A percentile compares a stretch with the other conserved stretches of the same genome.
Conservation (phyloP, 176 grass and related monocot species). For the Guadua angustifolia region DNA sequence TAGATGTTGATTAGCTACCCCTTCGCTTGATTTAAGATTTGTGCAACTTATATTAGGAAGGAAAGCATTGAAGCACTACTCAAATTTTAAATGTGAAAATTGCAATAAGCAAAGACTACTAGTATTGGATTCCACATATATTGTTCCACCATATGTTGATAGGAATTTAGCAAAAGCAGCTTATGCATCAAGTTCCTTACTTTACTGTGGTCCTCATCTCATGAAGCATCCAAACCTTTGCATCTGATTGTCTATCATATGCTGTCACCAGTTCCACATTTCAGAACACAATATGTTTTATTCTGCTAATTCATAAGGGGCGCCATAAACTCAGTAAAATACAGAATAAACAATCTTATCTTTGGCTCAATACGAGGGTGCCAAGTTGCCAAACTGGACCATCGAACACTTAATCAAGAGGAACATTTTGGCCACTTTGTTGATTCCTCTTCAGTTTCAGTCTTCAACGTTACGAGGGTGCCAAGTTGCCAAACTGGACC, state of each 20-base stretch:
- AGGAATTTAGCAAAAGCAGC: constrained; percentile 29
- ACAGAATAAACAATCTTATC: constrained; percentile 11
- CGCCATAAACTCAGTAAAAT: background rate
- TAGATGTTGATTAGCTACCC: too few species aligned
- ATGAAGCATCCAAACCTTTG: constrained; percentile 54
- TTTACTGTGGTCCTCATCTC: constrained; percentile 49
- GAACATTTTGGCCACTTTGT: background rate
- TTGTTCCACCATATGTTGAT: constrained; percentile 1
- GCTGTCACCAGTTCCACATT: constrained; percentile 52
- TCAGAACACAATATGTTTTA: constrained; percentile 57
- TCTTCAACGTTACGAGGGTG: background rate
- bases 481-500: background rate
- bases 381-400: background rate
- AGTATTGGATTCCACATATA: background rate
- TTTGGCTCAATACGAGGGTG: background rate
- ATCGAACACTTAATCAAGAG: background rate
- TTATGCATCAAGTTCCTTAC: constrained; percentile 15
- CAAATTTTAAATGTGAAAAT: constrained; percentile 18
- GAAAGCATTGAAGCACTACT: too few species aligned
- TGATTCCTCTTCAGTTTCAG: background rate
- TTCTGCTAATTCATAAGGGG: constrained; percentile 33
- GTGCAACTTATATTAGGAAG: too few species aligned
- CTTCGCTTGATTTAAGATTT: too few species aligned
- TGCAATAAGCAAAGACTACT: background rate
- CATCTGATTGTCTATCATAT: constrained; percentile 57